A percentile compares a stretch with the other conserved stretches of the same genome.
These are phyloP conservation scores for Clonostachys rhizophaga DNA, from an alignment of 2,329 filamentous ascomycete species.

Conservation along the genomic window DNA sequence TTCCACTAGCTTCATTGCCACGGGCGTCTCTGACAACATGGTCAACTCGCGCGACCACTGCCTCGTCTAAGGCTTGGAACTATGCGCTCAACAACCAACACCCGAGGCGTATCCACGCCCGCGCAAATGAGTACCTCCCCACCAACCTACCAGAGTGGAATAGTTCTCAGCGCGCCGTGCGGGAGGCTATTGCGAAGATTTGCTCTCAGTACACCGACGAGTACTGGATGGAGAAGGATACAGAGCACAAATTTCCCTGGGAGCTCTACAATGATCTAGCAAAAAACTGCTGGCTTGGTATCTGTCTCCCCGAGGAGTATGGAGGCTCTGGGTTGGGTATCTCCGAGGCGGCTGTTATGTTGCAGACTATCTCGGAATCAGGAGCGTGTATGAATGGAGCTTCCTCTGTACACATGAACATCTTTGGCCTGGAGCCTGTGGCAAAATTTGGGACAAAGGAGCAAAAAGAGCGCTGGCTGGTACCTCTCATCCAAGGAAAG, in stretches of 20 bases:
- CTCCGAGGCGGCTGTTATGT: conserved; percentile 80
- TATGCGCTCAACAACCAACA: too few species aligned
- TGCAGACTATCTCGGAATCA: conserved; percentile 74
- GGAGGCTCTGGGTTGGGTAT: conserved; percentile 75
- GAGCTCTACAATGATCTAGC: conserved; percentile 73
- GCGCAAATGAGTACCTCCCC: conserved; percentile 44
- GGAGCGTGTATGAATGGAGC: conserved; percentile 74
- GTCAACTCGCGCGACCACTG: too few species aligned
- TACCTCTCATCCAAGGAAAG: conserved; percentile 66
- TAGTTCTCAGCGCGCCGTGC: conserved; percentile 66
- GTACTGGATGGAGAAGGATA: conserved; percentile 74
- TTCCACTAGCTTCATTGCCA: too few species aligned
- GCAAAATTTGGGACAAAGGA: conserved; percentile 63
- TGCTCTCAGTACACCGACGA: conserved; percentile 68
- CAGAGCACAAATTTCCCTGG: conserved; percentile 63
- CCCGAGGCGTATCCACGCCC: not conserved
- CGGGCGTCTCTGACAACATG: too few species aligned
- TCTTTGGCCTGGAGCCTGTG: conserved; percentile 71
- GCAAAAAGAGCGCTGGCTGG: conserved; percentile 60
- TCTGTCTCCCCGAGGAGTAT: conserved; percentile 68
- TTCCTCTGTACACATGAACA: conserved; percentile 58
- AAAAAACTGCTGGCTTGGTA: conserved; percentile 75
- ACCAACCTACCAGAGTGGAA: conserved; percentile 55
- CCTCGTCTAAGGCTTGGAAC: too few species aligned
- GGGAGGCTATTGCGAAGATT: conserved; percentile 65